phyloP scores from a whole-genome alignment of 1,284 basidiomycete species.

The Retiboletus fuscus region DNA sequence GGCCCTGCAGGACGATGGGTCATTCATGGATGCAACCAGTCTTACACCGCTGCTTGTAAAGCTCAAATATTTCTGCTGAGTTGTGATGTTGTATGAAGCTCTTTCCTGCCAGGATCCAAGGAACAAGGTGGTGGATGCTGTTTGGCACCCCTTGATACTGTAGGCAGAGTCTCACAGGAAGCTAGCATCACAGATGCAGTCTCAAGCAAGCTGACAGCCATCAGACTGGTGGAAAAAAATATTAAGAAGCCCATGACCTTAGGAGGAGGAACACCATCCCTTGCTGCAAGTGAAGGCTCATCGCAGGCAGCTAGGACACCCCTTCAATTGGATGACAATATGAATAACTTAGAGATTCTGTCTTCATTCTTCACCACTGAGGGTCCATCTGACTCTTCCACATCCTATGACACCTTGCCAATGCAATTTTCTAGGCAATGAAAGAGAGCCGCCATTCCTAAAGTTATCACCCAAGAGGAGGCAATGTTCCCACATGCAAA shows the following conservation, averaged over 20 bases:
- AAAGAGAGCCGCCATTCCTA: constrained; percentile 11
- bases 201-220: neutral
- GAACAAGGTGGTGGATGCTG: neutral
- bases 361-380: neutral
- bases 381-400: neutral
- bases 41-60: constrained; percentile 23
- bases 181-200: neutral
- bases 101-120: neutral
- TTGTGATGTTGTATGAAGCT: constrained; percentile 11
- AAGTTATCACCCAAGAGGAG: neutral
- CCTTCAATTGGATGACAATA: neutral
- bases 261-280: neutral
- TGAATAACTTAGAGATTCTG: neutral
- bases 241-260: neutral
- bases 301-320: neutral
- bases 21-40: constrained; percentile 9
- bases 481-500: no score
- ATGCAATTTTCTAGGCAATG: neutral
- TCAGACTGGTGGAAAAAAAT: constrained; percentile 4
- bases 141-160: neutral
- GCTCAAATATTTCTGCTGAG: constrained; percentile 28
- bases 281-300: neutral
- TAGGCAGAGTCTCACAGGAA: neutral
- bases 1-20: constrained; percentile 18
- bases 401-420: neutral